phyloP scores from a whole-genome alignment of 495 filamentous ascomycete genomes.

The Penicillium lagena region DNA sequence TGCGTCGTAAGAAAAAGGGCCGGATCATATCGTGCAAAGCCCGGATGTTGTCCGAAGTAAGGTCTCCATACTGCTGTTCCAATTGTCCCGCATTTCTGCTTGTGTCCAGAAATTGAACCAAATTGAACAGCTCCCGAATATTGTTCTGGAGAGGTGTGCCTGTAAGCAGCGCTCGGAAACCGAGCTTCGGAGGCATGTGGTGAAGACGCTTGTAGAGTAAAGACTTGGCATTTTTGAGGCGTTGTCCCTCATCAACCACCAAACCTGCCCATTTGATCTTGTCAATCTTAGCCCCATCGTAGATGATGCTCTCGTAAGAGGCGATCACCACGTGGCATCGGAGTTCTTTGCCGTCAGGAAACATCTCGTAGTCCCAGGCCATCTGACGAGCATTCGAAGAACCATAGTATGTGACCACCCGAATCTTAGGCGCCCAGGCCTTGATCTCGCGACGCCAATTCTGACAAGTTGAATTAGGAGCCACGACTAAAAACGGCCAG shows the following conservation, averaged over 20 bases:
- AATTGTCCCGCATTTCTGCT: constrained; percentile 60
- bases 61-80: constrained; percentile 65
- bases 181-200: constrained; percentile 62
- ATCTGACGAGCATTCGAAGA: constrained; percentile 58
- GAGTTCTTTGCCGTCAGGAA: constrained; percentile 55
- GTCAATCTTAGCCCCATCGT: constrained; percentile 61
- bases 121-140: constrained; percentile 89
- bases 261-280: constrained; percentile 76
- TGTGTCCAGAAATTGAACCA: constrained; percentile 84
- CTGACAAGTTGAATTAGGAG: constrained; percentile 85
- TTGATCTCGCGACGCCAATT: constrained; percentile 92
- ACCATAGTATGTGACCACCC: constrained; percentile 77
- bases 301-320: constrained; percentile 81
- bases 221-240: constrained; percentile 79
- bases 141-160: constrained; percentile 97
- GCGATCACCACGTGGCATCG: constrained; percentile 87
- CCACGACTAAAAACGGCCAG: constrained; percentile 89
- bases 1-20: constrained; percentile 75
- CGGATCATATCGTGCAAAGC: constrained; percentile 79
- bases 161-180: constrained; percentile 79
- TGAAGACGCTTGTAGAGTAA: constrained; percentile 69
- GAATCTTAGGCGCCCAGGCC: constrained; percentile 71
- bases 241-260: constrained; percentile 90
- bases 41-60: constrained; percentile 74
- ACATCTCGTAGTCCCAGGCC: constrained; percentile 75